phyloP scores from a whole-genome alignment of 2,329 filamentous ascomycete genomes.

The Eurotiales sp. region DNA sequence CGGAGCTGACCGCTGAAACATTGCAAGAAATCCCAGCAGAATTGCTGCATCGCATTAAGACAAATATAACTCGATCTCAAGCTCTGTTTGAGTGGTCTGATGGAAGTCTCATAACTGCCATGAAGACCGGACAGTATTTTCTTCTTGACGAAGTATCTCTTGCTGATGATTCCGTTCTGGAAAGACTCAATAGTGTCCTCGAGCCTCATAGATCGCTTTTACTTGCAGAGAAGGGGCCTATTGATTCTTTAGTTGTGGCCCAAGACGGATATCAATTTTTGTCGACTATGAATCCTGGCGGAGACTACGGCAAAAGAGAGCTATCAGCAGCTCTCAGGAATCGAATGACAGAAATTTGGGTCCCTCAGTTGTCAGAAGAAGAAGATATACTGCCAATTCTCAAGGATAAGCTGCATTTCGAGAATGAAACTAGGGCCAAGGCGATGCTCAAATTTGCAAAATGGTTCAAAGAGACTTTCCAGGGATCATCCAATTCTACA shows the following conservation, averaged over 20 bases:
- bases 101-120: slow-evolving; percentile 86
- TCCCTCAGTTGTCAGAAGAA: slow-evolving; percentile 77
- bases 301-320: slow-evolving; percentile 97
- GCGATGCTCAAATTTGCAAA: slow-evolving; percentile 81
- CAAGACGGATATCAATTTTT: slow-evolving; percentile 85
- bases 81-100: slow-evolving; percentile 96
- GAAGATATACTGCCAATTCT: slow-evolving; percentile 89
- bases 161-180: slow-evolving; percentile 93
- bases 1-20: slow-evolving; percentile 46
- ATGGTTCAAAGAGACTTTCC: slow-evolving; percentile 82
- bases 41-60: slow-evolving; percentile 42
- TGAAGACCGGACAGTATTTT: slow-evolving; percentile 87
- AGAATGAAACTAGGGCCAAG: slow-evolving; percentile 52
- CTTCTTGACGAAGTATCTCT: slow-evolving; percentile 96
- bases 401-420: slow-evolving; percentile 62
- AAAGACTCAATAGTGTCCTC: slow-evolving; percentile 92
- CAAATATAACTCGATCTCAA: slow-evolving; percentile 62
- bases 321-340: slow-evolving; percentile 92
- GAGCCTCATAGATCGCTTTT: slow-evolving; percentile 83
- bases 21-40: slow-evolving; percentile 47
- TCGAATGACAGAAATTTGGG: slow-evolving; percentile 98
- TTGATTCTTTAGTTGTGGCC: slow-evolving; percentile 75
- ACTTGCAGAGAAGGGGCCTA: slow-evolving; percentile 87
- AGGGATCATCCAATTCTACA: slow-evolving; percentile 69
- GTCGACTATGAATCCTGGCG: slow-evolving; percentile 98